Percentiles rank a stretch among this genome's conserved stretches.
phyloP scores from a whole-genome alignment of 306 rosid genomes.

The Cicer arietinum region DNA sequence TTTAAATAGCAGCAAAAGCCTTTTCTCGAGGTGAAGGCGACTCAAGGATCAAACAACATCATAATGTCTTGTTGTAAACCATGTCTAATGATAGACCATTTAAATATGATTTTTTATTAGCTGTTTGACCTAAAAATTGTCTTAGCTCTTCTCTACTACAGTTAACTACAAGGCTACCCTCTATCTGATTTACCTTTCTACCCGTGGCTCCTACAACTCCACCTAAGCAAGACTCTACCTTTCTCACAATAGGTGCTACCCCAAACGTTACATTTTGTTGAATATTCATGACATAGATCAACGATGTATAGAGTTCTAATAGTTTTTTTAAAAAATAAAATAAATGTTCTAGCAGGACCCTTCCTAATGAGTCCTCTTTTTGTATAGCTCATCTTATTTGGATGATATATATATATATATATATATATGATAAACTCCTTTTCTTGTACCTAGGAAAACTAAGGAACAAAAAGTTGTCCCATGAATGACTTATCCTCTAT shows the following conservation, averaged over 20 bases:
- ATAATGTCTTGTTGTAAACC: neutral
- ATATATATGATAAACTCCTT: neutral
- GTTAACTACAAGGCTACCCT: neutral
- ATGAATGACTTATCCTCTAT: no score
- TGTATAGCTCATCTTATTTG: slow-evolving; percentile 8
- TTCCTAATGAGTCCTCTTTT: slow-evolving; percentile 28
- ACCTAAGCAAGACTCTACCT: slow-evolving; percentile 16
- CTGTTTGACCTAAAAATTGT: neutral
- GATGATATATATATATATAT: neutral
- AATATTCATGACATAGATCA: slow-evolving; percentile 16
- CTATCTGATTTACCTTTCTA: slow-evolving; percentile 6
- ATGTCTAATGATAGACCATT: neutral
- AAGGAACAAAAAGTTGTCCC: no score
- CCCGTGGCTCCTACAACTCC: neutral
- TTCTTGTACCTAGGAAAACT: no score
- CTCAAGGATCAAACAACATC: neutral
- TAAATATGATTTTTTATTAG: neutral
- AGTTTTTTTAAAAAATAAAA: neutral
- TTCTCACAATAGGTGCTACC: neutral
- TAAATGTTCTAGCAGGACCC: slow-evolving; percentile 1
- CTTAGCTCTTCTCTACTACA: neutral
- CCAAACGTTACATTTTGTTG: neutral
- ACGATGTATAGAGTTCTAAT: slow-evolving; percentile 15
- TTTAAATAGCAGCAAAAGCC: slow-evolving; percentile 4
- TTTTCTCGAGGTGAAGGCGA: neutral